phyloP scores from a whole-genome alignment of 495 filamentous ascomycete genomes.

The Neurospora sp. region DNA sequence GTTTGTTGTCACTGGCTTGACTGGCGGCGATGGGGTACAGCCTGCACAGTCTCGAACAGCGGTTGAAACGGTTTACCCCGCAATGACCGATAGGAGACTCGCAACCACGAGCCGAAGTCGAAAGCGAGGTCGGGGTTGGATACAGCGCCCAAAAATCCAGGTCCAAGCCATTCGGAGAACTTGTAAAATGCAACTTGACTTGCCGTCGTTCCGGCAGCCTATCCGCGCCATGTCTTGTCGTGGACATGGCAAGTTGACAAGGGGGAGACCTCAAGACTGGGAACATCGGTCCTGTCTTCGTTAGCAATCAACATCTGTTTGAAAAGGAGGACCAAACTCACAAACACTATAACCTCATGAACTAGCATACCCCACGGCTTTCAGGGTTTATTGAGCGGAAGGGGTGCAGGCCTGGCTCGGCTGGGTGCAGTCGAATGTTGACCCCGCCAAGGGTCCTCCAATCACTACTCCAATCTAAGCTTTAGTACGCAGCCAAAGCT shows the following conservation, averaged over 20 bases:
- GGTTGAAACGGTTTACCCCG: background rate
- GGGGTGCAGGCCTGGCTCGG: background rate
- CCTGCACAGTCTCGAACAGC: background rate
- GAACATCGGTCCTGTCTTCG: background rate
- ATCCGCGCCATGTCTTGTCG: background rate
- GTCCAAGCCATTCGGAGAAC: background rate
- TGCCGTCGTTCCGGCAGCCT: background rate
- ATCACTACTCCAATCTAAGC: background rate
- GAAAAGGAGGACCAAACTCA: background rate
- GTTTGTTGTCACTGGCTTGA: background rate
- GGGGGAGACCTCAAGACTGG: background rate
- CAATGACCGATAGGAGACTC: background rate
- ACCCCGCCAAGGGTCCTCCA: background rate
- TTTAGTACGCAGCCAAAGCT: too few species aligned
- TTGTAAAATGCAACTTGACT: background rate
- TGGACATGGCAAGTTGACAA: background rate
- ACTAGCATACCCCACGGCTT: background rate
- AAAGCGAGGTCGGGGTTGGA: background rate
- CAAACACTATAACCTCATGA: background rate
- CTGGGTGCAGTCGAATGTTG: background rate
- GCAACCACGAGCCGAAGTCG: too few species aligned
- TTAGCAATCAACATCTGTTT: too few species aligned
- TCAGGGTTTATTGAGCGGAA: background rate
- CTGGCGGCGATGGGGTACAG: background rate
- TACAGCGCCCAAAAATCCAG: background rate